Evolutionary conservation across 306 rosid genomes (phyloP).

Genomic region (Myrica gale): DNA sequence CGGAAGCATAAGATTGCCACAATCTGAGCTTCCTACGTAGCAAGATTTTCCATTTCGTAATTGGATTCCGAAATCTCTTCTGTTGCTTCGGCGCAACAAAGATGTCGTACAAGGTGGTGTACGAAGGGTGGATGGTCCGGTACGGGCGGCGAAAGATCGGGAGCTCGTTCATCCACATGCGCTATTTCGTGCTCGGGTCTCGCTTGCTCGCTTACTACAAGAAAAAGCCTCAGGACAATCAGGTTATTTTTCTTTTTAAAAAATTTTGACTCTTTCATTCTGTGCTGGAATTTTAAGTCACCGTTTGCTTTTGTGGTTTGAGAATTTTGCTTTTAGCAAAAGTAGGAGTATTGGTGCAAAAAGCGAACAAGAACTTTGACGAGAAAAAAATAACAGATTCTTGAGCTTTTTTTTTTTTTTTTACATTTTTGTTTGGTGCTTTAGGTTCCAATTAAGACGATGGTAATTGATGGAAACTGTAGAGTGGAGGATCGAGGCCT

Average conservation of each 20-base stretch:
- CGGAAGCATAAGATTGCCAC: conserved; percentile 52
- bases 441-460: conserved; percentile 90
- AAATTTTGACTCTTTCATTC: background rate
- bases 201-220: conserved; percentile 91
- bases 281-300: background rate
- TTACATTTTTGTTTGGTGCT: conserved; percentile 13
- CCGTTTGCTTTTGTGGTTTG: background rate
- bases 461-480: conserved; percentile 93
- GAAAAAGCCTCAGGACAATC: conserved; percentile 93
- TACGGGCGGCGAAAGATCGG: conserved; percentile 96
- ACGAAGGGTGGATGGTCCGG: conserved; percentile 99
- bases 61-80: conserved; percentile 16
- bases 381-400: background rate
- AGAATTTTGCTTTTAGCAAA: conserved; percentile 6
- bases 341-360: background rate
- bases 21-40: conserved; percentile 62
- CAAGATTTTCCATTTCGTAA: conserved; percentile 20
- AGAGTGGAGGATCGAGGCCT: conserved; percentile 99
- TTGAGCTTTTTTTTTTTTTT: background rate
- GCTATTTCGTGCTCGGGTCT: conserved; percentile 93
- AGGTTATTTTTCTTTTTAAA: conserved; percentile 38
- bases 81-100: conserved; percentile 13
- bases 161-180: conserved; percentile 94
- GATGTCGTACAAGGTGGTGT: conserved; percentile 91
- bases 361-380: background rate